These are phyloP conservation scores for Bimuria novae-zelandiae DNA, from an alignment of 2,329 filamentous ascomycete species.

Conservation along the genomic window DNA sequence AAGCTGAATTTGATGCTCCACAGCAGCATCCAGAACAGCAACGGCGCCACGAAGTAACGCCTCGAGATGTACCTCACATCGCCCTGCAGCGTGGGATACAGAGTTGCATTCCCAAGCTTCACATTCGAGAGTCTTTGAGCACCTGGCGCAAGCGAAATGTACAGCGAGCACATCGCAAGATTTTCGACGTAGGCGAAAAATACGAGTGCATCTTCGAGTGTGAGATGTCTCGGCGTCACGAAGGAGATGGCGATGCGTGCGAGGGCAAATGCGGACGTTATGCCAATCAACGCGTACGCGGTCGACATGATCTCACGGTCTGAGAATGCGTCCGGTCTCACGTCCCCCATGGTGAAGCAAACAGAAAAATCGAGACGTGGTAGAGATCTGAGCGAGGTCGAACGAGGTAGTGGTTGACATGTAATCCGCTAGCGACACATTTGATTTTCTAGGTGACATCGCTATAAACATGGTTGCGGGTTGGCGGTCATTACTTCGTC, in stretches of 20 bases:
- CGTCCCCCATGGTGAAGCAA: not conserved
- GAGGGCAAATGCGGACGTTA: not conserved
- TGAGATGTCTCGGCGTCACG: not conserved
- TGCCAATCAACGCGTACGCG: not conserved
- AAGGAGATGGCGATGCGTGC: not conserved
- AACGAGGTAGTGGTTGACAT: not conserved
- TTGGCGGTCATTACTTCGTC: no score
- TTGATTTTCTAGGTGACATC: no score
- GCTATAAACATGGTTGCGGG: no score
- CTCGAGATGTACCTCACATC: not conserved
- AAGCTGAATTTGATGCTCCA: not conserved
- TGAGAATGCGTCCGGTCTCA: constrained; percentile 1
- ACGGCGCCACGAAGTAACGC: not conserved
- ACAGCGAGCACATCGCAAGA: not conserved
- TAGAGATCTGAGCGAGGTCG: not conserved
- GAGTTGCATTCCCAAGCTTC: not conserved
- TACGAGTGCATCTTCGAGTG: not conserved
- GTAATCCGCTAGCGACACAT: not conserved
- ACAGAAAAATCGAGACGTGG: no score
- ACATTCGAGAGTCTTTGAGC: not conserved
- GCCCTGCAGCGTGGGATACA: not conserved
- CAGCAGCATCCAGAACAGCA: not conserved
- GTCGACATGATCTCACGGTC: not conserved
- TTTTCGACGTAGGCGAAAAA: not conserved
- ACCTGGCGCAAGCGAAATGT: not conserved